A percentile compares a stretch with the other conserved stretches of the same genome.
These are phyloP conservation scores for Malassezia slooffiae DNA, from an alignment of 1,284 basidiomycete species.

Conservation along the genomic window DNA sequence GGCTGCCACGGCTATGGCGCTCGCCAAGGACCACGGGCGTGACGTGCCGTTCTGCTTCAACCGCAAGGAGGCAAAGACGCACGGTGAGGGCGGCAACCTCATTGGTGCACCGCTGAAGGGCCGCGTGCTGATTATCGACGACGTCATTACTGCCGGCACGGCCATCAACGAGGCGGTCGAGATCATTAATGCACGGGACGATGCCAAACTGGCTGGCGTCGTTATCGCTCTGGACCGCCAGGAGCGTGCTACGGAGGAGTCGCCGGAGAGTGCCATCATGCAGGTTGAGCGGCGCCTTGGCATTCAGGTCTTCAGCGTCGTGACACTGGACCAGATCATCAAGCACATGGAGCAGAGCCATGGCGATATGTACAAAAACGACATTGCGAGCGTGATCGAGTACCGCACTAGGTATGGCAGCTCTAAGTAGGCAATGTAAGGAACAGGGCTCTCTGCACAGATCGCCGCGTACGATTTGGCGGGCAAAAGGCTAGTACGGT, in stretches of 20 bases:
- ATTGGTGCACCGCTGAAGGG: slow-evolving; percentile 74
- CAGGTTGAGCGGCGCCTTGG: slow-evolving; percentile 69
- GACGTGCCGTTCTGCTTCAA: slow-evolving; percentile 79
- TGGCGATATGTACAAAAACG: slow-evolving; percentile 51
- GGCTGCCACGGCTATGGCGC: slow-evolving; percentile 68
- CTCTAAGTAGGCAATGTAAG: background rate
- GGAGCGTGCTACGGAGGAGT: slow-evolving; percentile 58
- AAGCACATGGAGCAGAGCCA: slow-evolving; percentile 62
- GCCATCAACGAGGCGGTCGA: slow-evolving; percentile 44
- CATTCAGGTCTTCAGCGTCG: slow-evolving; percentile 62
- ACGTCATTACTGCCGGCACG: slow-evolving; percentile 83
- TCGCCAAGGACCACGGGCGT: slow-evolving; percentile 57
- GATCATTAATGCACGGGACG: slow-evolving; percentile 26
- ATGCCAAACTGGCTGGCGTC: slow-evolving; percentile 62
- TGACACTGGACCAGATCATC: slow-evolving; percentile 74
- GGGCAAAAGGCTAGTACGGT: background rate
- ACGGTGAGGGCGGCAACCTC: slow-evolving; percentile 89
- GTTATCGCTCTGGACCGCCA: slow-evolving; percentile 80
- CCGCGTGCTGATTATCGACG: slow-evolving; percentile 70
- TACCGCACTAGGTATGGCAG: slow-evolving; percentile 63
- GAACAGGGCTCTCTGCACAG: background rate
- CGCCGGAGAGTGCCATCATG: slow-evolving; percentile 47
- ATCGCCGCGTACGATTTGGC: no score
- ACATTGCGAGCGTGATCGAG: slow-evolving; percentile 64
- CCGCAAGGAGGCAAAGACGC: slow-evolving; percentile 87